Percentiles rank a stretch among this genome's conserved stretches.
phyloP scores from a whole-genome alignment of 805 yeast species.

The Starmera amethionina region DNA sequence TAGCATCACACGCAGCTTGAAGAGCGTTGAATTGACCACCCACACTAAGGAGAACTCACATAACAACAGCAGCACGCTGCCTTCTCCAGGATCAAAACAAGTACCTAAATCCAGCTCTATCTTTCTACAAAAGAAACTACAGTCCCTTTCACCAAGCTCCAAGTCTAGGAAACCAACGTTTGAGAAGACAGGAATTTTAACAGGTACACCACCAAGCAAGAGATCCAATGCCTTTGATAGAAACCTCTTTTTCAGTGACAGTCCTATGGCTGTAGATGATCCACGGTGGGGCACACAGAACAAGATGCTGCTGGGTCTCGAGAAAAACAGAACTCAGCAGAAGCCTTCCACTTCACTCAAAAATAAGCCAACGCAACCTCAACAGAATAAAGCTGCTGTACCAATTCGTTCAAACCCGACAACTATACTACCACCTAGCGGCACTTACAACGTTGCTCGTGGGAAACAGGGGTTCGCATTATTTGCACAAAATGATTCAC shows the following conservation, averaged over 20 bases:
- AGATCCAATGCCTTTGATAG: constrained; percentile 4
- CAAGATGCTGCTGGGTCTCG: constrained; percentile 1
- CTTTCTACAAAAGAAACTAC: constrained; percentile 13
- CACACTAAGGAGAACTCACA: no score
- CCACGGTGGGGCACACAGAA: constrained; percentile 12
- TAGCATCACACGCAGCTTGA: no score
- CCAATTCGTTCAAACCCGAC: no score
- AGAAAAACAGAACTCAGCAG: background rate
- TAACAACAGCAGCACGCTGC: background rate
- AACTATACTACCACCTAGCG: no score
- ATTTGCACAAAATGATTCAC: constrained; percentile 11
- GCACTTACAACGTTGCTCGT: constrained; percentile 2
- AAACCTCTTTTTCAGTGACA: constrained; percentile 9
- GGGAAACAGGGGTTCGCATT: constrained; percentile 9
- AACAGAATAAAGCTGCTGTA: no score
- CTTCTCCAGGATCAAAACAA: background rate
- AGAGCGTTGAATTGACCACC: no score
- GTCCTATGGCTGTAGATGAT: constrained; percentile 15
- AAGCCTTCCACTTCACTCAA: background rate
- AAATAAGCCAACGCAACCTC: background rate
- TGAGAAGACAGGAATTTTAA: background rate
- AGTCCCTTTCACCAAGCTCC: constrained; percentile 6
- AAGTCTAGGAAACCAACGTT: constrained; percentile 5
- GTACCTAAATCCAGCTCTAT: constrained; percentile 10
- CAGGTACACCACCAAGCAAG: constrained; percentile 1